phyloP scores from a whole-genome alignment of 345 rosid genomes.

The Ceriops decandra region DNA sequence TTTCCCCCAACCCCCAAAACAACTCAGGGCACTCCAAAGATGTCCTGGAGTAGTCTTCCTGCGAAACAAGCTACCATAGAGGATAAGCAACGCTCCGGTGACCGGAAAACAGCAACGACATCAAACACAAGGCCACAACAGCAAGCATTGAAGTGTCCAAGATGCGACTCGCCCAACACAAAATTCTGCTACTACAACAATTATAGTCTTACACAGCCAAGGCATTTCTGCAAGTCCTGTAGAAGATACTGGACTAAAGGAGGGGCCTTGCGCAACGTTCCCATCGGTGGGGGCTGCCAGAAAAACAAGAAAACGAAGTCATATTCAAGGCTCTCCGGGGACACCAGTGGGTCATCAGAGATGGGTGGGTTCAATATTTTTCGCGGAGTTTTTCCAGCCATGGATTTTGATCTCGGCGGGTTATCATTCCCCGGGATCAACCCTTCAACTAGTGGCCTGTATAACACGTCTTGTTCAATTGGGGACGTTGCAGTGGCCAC shows the following conservation, averaged over 20 bases:
- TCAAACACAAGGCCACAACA: conserved; percentile 17
- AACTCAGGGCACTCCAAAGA: conserved; percentile 13
- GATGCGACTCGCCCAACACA: conserved; percentile 29
- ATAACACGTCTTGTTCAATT: conserved; percentile 41
- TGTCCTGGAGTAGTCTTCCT: conserved; percentile 31
- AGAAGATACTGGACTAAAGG: conserved; percentile 32
- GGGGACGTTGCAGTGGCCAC: conserved; percentile 28
- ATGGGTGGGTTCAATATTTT: conserved; percentile 29
- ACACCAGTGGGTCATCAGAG: not conserved
- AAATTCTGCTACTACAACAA: conserved; percentile 32
- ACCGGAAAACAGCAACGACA: conserved; percentile 32
- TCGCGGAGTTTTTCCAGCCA: conserved; percentile 51
- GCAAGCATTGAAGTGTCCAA: conserved; percentile 20
- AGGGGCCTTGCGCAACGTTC: conserved; percentile 29
- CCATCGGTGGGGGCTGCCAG: conserved; percentile 28
- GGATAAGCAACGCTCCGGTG: conserved; percentile 31
- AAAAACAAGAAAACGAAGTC: conserved; percentile 25
- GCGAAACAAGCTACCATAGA: conserved; percentile 18
- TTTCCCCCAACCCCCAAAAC: not conserved
- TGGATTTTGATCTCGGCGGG: conserved; percentile 77
- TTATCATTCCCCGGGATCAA: conserved; percentile 46
- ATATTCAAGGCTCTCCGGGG: conserved; percentile 13
- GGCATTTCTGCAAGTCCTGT: conserved; percentile 32
- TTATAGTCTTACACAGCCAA: conserved; percentile 28
- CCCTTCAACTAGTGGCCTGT: conserved; percentile 33